Evolutionary conservation across 345 rosid genomes (phyloP).

Genomic region (Anacardium occidentale): DNA sequence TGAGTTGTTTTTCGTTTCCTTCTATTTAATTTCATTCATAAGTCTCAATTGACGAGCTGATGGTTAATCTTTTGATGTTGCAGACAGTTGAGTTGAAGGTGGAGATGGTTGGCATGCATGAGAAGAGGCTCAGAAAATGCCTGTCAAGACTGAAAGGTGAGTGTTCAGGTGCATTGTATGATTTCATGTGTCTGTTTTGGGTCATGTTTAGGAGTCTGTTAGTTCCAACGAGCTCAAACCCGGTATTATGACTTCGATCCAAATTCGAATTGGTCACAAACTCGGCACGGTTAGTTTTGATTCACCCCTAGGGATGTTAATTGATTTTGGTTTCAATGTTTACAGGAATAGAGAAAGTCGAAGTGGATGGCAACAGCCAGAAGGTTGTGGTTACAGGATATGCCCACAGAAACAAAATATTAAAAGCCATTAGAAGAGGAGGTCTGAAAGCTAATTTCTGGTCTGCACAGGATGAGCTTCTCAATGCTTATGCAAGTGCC

Average conservation of each 20-base stretch:
- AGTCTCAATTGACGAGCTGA: neutral
- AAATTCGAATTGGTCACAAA: too few relatives aligned
- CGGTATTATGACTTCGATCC: too few relatives aligned
- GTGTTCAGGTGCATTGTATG: neutral
- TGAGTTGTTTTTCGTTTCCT: neutral
- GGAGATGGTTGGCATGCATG: slow-evolving; percentile 52
- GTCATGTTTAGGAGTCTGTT: too few relatives aligned
- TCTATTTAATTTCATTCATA: too few relatives aligned
- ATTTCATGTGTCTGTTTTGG: too few relatives aligned
- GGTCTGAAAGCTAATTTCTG: slow-evolving; percentile 49
- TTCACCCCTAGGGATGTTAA: too few relatives aligned
- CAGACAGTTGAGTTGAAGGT: slow-evolving; percentile 48
- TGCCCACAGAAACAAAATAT: slow-evolving; percentile 40
- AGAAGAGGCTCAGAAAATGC: slow-evolving; percentile 46
- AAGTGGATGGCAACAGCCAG: slow-evolving; percentile 42
- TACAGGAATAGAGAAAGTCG: slow-evolving; percentile 51
- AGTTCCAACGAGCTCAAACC: too few relatives aligned
- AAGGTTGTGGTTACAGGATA: slow-evolving; percentile 45
- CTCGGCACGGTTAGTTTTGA: too few relatives aligned
- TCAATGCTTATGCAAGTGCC: slow-evolving; percentile 37
- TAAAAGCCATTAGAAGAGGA: slow-evolving; percentile 42
- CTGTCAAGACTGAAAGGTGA: slow-evolving; percentile 41
- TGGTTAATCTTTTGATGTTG: slow-evolving; percentile 3
- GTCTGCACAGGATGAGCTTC: slow-evolving; percentile 44
- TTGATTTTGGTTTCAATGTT: neutral